Percentiles rank a stretch among this genome's conserved stretches.
These are phyloP conservation scores for Malassezia japonica DNA, from an alignment of 1,284 basidiomycete species.

Conservation along the genomic window DNA sequence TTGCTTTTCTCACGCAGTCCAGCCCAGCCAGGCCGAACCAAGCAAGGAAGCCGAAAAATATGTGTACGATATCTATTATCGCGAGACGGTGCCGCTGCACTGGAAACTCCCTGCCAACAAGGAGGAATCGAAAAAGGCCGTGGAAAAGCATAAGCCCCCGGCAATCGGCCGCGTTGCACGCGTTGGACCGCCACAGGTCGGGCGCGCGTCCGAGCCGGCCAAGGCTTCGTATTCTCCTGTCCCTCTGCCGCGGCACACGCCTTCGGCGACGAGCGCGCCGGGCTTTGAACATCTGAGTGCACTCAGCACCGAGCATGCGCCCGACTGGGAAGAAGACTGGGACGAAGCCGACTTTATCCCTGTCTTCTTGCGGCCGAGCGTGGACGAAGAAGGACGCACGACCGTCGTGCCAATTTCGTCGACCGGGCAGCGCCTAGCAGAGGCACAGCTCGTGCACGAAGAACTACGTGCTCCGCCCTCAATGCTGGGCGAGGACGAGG, in stretches of 20 bases:
- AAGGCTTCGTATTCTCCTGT: constrained; percentile 7
- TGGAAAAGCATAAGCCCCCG: too few relatives aligned
- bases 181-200: constrained; percentile 14
- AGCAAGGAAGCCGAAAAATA: constrained; percentile 19
- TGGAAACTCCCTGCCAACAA: constrained; percentile 10
- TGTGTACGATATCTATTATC: constrained; percentile 45
- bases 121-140: neutral
- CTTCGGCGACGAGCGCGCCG: constrained; percentile 13
- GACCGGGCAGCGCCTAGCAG: constrained; percentile 1
- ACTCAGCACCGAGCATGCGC: neutral
- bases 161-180: too few relatives aligned
- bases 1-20: neutral
- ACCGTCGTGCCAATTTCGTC: constrained; percentile 1
- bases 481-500: constrained; percentile 38
- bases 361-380: constrained; percentile 4
- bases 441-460: constrained; percentile 17
- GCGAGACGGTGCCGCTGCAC: constrained; percentile 25
- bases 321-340: constrained; percentile 5
- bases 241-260: constrained; percentile 15
- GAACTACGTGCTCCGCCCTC: constrained; percentile 18
- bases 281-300: constrained; percentile 15
- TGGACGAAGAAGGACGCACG: constrained; percentile 8
- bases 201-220: constrained; percentile 15
- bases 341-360: constrained; percentile 9
- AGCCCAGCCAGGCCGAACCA: neutral